Evolutionary conservation across 768 basidiomycete genomes (phyloP), one percentile per base, ranked within the genome.

Genomic region (Tylopilus sp.): DNA sequence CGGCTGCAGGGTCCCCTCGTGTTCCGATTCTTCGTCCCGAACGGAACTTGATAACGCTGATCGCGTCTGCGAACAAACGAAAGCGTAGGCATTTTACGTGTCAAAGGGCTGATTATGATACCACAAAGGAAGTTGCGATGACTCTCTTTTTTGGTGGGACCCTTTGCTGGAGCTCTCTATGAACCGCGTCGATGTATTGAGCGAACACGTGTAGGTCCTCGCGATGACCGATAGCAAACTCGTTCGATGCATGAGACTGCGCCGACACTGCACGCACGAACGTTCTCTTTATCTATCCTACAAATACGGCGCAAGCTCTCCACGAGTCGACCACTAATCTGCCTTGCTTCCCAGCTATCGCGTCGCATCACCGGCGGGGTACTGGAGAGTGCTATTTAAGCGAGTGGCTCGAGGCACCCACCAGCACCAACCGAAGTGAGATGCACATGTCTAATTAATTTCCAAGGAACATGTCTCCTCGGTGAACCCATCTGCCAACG

Each of bases 381-480:
- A 29, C 13, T 36, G 45, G 50, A 24, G 46, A 52, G 48, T 24
- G 45, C 22, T 37, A 44, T 45, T 40, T 24, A 28, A 31, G 53
- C n/a, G n/a, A n/a, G 47, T 38, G 30, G 37, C 45, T 46, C 33
- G 38, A 38, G 43, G 33, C 52, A 61, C 38, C 48, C 41, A 52
- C 30, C 44, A 29, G 17, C 37, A 26, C 45, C 42, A 53, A 52
- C 44, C 62, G 50, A 56, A 55, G 54, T 58, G 57, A 56, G 45
- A 55, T 51, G 45, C 56, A 45, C 55, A 56, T 43, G 55, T 54
- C 56, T 57, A 40, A 58, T 67, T 65, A 65, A 65, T 67, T 56
- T 65, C 56, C 54, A 55, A 58, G 46, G 17, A 64, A 50, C 53
- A 65, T 56, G 58, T 65, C 65, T 50, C 64, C 65, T 56, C 58